Evolutionary conservation across 1,139 yeast genomes (phyloP).

Genomic region (Debaryomyces nepalensis): DNA sequence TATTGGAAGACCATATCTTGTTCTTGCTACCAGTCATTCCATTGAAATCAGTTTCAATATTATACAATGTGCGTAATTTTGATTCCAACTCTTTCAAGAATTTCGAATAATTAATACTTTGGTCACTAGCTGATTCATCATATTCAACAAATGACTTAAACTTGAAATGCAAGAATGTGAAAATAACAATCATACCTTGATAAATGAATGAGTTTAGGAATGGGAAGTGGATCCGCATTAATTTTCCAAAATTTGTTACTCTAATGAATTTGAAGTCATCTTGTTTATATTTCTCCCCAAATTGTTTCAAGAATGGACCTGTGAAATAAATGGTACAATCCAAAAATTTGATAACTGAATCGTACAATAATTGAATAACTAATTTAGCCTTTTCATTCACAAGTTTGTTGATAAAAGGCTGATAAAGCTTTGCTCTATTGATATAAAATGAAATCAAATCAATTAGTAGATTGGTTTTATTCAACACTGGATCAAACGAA

Average conservation of each 20-base stretch:
- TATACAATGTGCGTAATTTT: slow-evolving; percentile 29
- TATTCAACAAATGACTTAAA: slow-evolving; percentile 38
- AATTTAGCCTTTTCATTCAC: slow-evolving; percentile 33
- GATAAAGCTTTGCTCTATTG: slow-evolving; percentile 56
- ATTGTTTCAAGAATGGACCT: slow-evolving; percentile 25
- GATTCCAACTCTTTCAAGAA: slow-evolving; percentile 33
- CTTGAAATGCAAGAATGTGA: slow-evolving; percentile 51
- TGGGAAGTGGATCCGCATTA: slow-evolving; percentile 46
- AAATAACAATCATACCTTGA: slow-evolving; percentile 56
- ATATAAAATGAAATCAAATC: slow-evolving; percentile 53
- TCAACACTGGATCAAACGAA: slow-evolving; percentile 36
- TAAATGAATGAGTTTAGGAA: slow-evolving; percentile 54
- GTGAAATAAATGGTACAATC: slow-evolving; percentile 37
- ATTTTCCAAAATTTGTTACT: slow-evolving; percentile 36
- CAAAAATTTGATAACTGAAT: slow-evolving; percentile 45
- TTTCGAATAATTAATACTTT: slow-evolving; percentile 15
- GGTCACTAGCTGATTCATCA: slow-evolving; percentile 21
- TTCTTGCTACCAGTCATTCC: slow-evolving; percentile 24
- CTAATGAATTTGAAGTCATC: slow-evolving; percentile 14
- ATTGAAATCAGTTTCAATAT: slow-evolving; percentile 25
- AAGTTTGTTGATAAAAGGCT: slow-evolving; percentile 52
- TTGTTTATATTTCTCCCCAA: slow-evolving; percentile 22
- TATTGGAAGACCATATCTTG: slow-evolving; percentile 45
- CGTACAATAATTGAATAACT: slow-evolving; percentile 37
- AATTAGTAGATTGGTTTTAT: slow-evolving; percentile 40